Percentiles rank a stretch among this genome's conserved stretches.
Evolutionary conservation across 352 stramenopile genomes (phyloP).

Genomic region (Globisporangium echinulatum): DNA sequence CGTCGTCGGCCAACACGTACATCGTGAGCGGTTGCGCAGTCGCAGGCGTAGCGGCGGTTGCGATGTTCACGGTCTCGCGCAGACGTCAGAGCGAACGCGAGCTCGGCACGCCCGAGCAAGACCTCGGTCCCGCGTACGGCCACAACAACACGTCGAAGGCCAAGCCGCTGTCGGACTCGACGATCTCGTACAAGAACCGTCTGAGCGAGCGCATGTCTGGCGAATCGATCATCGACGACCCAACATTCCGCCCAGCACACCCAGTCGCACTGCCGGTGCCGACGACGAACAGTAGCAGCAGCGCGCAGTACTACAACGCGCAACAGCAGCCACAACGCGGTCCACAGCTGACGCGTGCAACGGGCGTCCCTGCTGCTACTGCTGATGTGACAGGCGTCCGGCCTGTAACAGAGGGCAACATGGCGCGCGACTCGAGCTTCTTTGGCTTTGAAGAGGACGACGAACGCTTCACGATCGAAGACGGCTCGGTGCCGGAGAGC

Average conservation of each 20-base stretch:
- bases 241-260: conserved; percentile 3
- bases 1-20: conserved; percentile 16
- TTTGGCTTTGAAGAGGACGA: conserved; percentile 10
- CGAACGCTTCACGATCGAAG: conserved; percentile 7
- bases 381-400: too few relatives aligned
- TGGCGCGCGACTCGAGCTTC: conserved; percentile 11
- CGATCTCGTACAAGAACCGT: conserved; percentile 10
- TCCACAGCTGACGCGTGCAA: neutral
- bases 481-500: neutral
- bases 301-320: neutral
- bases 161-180: conserved; percentile 4
- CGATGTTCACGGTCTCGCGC: conserved; percentile 30
- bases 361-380: neutral
- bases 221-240: conserved; percentile 8
- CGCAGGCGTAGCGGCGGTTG: conserved; percentile 23
- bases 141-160: conserved; percentile 17
- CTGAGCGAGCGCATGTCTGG: conserved; percentile 13
- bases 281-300: neutral
- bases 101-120: conserved; percentile 22
- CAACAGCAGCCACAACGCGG: neutral
- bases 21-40: conserved; percentile 23
- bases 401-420: neutral
- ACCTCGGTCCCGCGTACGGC: conserved; percentile 10
- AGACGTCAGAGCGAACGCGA: conserved; percentile 18
- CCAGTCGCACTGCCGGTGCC: neutral